phyloP scores from a whole-genome alignment of 2,329 filamentous ascomycete genomes.

The Sclerotinia borealis region DNA sequence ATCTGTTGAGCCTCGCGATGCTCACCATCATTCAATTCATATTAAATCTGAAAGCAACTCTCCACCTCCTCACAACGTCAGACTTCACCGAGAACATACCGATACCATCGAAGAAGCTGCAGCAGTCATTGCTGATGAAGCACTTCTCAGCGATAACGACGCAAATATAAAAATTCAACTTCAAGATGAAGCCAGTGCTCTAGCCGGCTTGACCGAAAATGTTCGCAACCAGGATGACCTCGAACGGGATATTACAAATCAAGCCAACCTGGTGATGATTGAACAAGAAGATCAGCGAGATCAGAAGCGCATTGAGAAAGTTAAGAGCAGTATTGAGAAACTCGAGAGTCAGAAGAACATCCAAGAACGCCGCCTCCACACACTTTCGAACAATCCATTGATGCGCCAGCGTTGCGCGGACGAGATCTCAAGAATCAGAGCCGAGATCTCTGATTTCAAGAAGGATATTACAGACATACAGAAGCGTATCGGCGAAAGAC shows the following conservation, averaged over 20 bases:
- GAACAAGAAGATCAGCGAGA: conserved; percentile 60
- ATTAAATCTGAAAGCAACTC: conserved; percentile 8
- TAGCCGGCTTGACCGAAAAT: conserved; percentile 58
- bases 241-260: conserved; percentile 72
- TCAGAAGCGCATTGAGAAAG: conserved; percentile 54
- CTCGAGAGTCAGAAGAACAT: conserved; percentile 60
- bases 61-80: conserved; percentile 8
- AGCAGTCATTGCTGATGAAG: conserved; percentile 20
- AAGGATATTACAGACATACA: conserved; percentile 76
- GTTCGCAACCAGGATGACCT: conserved; percentile 84
- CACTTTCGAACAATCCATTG: conserved; percentile 46
- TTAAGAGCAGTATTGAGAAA: conserved; percentile 48
- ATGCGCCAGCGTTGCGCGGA: conserved; percentile 39
- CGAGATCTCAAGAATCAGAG: conserved; percentile 29
- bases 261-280: conserved; percentile 53
- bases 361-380: conserved; percentile 49
- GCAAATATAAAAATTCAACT: conserved; percentile 9
- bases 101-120: conserved; percentile 25
- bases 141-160: conserved; percentile 13
- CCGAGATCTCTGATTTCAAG: conserved; percentile 43
- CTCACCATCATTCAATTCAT: not conserved
- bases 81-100: conserved; percentile 18
- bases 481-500: conserved; percentile 70
- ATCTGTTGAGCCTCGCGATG: not conserved
- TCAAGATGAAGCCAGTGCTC: conserved; percentile 31